phyloP scores from a whole-genome alignment of 805 yeast genomes.

The Ogataea philodendri region DNA sequence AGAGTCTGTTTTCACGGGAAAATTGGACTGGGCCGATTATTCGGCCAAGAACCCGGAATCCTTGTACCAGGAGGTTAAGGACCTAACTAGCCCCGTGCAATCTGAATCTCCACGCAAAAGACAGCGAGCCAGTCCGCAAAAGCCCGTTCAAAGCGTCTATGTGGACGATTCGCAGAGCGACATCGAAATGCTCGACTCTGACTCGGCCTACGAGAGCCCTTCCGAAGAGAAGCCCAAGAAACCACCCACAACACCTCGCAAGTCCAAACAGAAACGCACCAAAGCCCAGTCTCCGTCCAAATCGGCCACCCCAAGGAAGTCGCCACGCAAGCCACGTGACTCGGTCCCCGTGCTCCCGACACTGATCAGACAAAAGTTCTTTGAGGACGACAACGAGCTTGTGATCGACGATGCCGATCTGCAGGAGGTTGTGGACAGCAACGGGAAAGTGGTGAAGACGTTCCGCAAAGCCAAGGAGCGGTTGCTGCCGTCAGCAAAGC shows the following conservation, averaged over 20 bases:
- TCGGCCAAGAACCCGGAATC: slow-evolving; percentile 27
- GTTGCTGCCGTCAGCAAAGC: slow-evolving; percentile 39
- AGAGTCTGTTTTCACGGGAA: slow-evolving; percentile 34
- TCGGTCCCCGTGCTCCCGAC: slow-evolving; percentile 14
- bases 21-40: slow-evolving; percentile 41
- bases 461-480: slow-evolving; percentile 40
- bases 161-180: no score
- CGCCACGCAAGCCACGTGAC: slow-evolving; percentile 1
- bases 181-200: slow-evolving; percentile 4
- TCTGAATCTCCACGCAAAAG: slow-evolving; percentile 7
- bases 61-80: slow-evolving; percentile 34
- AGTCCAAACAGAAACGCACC: slow-evolving; percentile 1
- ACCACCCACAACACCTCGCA: slow-evolving; percentile 1
- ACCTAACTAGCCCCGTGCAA: slow-evolving; percentile 31
- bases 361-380: slow-evolving; percentile 17
- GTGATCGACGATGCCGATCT: slow-evolving; percentile 22
- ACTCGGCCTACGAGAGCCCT: slow-evolving; percentile 2
- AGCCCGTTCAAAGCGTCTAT: no score
- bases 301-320: slow-evolving; percentile 9
- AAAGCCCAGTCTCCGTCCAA: slow-evolving; percentile 6
- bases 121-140: not conserved
- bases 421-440: slow-evolving; percentile 11
- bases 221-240: slow-evolving; percentile 1
- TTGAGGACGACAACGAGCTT: slow-evolving; percentile 20
- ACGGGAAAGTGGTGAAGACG: slow-evolving; percentile 21